These are phyloP conservation scores for Ceratocystiopsis sp. DNA, from an alignment of 2,329 filamentous ascomycete genomes.

Conservation along the genomic window DNA sequence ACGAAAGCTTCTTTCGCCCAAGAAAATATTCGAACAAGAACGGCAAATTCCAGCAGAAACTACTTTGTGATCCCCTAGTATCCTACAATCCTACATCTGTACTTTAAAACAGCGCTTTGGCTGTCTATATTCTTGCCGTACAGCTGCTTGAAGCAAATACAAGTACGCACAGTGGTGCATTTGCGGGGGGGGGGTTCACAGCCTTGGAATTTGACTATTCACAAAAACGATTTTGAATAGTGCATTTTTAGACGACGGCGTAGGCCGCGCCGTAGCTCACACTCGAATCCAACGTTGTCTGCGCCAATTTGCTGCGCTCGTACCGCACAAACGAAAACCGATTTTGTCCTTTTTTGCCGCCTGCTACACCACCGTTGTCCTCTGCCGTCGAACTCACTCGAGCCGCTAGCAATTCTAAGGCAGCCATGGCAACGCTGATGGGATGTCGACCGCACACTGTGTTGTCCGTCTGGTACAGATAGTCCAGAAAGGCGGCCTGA, in stretches of 20 bases:
- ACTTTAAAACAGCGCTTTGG: too few species aligned
- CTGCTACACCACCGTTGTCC: background rate
- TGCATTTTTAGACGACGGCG: conserved; percentile 50
- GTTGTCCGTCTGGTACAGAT: conserved; percentile 58
- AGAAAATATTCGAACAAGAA: too few species aligned
- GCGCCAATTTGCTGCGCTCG: conserved; percentile 64
- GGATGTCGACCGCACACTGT: conserved; percentile 92
- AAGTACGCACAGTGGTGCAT: too few species aligned
- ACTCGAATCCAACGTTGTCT: conserved; percentile 54
- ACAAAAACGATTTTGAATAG: too few species aligned
- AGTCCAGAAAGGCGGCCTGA: conserved; percentile 52
- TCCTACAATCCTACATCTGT: too few species aligned
- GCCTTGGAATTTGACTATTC: too few species aligned
- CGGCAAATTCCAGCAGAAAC: too few species aligned
- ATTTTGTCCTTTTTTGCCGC: background rate
- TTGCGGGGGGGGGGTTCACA: too few species aligned
- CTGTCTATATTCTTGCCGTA: too few species aligned
- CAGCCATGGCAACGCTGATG: conserved; percentile 84
- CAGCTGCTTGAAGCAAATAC: too few species aligned
- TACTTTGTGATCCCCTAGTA: too few species aligned
- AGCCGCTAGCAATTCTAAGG: conserved; percentile 46
- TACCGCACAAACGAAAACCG: conserved; percentile 70
- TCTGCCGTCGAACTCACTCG: conserved; percentile 9
- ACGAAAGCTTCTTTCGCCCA: too few species aligned
- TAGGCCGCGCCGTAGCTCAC: conserved; percentile 94